Conservation (phyloP, 2,329 filamentous ascomycete species). For the Cladobotryum mycophilum region DNA sequence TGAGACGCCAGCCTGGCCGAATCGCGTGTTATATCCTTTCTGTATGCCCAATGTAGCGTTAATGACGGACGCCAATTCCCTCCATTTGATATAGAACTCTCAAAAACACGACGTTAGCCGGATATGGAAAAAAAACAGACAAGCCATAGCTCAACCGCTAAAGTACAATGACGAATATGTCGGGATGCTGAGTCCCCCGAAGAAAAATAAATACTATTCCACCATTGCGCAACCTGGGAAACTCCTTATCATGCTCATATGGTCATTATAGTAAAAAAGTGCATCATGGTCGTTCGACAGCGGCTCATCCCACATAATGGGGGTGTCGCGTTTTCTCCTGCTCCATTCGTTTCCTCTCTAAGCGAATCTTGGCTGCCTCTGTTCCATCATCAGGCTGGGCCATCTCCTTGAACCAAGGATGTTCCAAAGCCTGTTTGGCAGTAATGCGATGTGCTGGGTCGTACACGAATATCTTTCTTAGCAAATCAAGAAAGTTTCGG, state of each 20-base stretch:
- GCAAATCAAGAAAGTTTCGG: conserved; percentile 56
- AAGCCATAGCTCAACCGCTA: conserved; percentile 22
- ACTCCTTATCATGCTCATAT: conserved; percentile 28
- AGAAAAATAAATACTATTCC: conserved; percentile 12
- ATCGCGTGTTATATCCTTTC: conserved; percentile 16
- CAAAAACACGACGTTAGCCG: conserved; percentile 9
- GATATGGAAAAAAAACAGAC: conserved; percentile 10
- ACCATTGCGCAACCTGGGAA: conserved; percentile 16
- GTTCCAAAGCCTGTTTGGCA: conserved; percentile 58
- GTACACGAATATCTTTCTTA: conserved; percentile 63
- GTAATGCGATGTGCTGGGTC: conserved; percentile 60
- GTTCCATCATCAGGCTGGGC: conserved; percentile 60
- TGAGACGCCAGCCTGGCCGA: conserved; percentile 14
- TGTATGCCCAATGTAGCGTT: conserved; percentile 18
- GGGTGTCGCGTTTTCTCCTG: conserved; percentile 25
- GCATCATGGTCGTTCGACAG: conserved; percentile 12
- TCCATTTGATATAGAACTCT: conserved; percentile 18
- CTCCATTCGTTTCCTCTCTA: conserved; percentile 43
- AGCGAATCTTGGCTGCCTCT: conserved; percentile 58
- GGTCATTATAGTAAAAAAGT: conserved; percentile 20
- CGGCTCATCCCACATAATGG: conserved; percentile 22
- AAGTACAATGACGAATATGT: conserved; percentile 25
- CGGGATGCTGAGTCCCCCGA: conserved; percentile 17
- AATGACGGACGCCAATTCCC: conserved; percentile 15
- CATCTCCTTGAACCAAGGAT: conserved; percentile 62